These are phyloP conservation scores for Eremothecium cymbalariae DNA, from an alignment of 1,139 yeast species.

Conservation along the genomic window DNA sequence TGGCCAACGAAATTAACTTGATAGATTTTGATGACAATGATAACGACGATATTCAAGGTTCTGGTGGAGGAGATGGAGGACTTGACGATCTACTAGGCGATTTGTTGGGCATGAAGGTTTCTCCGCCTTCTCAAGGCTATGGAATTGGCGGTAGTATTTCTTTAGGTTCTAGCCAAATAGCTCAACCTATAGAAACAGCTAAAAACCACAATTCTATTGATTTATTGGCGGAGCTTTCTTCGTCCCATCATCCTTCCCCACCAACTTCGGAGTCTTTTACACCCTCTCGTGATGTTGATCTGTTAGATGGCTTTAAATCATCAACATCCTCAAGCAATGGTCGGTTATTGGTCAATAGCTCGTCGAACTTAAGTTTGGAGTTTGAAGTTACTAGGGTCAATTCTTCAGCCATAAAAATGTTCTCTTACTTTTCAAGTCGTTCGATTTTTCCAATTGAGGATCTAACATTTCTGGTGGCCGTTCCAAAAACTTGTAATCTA, in stretches of 20 bases:
- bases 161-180: conserved; percentile 14
- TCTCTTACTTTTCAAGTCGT: conserved; percentile 42
- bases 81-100: conserved; percentile 66
- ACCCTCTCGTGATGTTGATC: not conserved
- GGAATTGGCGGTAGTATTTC: conserved; percentile 39
- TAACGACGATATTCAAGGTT: conserved; percentile 22
- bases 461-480: conserved; percentile 70
- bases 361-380: conserved; percentile 46
- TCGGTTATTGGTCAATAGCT: conserved; percentile 36
- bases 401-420: conserved; percentile 37
- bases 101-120: conserved; percentile 51
- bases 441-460: conserved; percentile 41
- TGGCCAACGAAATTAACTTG: conserved; percentile 45
- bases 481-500: conserved; percentile 64
- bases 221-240: conserved; percentile 13
- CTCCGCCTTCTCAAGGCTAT: conserved; percentile 23
- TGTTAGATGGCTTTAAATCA: conserved; percentile 5
- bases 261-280: conserved; percentile 10
- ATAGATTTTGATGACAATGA: conserved; percentile 76
- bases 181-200: conserved; percentile 34
- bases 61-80: conserved; percentile 14
- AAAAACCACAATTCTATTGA: conserved; percentile 7
- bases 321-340: conserved; percentile 4
- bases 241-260: conserved; percentile 10
- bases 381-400: conserved; percentile 38